Percentiles rank a stretch among this genome's conserved stretches.
Evolutionary conservation across 2,329 filamentous ascomycete genomes (phyloP).

Genomic region (Huntiella abstrusa): DNA sequence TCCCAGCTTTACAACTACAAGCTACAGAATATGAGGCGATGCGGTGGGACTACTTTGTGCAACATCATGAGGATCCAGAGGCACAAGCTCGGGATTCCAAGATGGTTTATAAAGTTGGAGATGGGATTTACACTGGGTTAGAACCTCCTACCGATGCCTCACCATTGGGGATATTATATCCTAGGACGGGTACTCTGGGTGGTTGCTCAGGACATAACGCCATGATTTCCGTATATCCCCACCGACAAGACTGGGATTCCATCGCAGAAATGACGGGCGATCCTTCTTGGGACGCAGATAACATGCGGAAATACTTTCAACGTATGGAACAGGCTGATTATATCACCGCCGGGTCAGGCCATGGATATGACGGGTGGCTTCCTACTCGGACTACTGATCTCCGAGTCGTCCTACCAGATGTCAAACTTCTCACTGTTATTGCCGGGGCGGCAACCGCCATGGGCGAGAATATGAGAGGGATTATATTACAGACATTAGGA

Average conservation of each 20-base stretch:
- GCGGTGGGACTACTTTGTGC: slow-evolving; percentile 41
- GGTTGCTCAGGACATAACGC: slow-evolving; percentile 20
- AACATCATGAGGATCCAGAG: slow-evolving; percentile 30
- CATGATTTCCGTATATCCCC: slow-evolving; percentile 16
- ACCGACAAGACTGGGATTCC: slow-evolving; percentile 20
- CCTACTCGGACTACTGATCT: slow-evolving; percentile 12
- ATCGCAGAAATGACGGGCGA: slow-evolving; percentile 25
- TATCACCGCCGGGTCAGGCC: slow-evolving; percentile 20
- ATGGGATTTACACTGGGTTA: slow-evolving; percentile 18
- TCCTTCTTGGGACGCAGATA: slow-evolving; percentile 21
- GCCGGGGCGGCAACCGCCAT: slow-evolving; percentile 15
- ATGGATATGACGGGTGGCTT: slow-evolving; percentile 24
- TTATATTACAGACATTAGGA: slow-evolving; percentile 13
- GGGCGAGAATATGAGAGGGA: slow-evolving; percentile 14
- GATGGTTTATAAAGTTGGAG: slow-evolving; percentile 20
- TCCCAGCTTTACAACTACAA: slow-evolving; percentile 15
- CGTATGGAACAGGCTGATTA: slow-evolving; percentile 25
- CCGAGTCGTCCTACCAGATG: slow-evolving; percentile 15
- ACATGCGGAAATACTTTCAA: slow-evolving; percentile 24
- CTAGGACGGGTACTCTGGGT: slow-evolving; percentile 20
- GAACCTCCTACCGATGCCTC: slow-evolving; percentile 16
- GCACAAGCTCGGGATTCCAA: slow-evolving; percentile 29
- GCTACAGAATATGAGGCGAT: slow-evolving; percentile 16
- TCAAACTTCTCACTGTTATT: slow-evolving; percentile 16
- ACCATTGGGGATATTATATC: slow-evolving; percentile 23